A percentile compares a stretch with the other conserved stretches of the same genome.
Evolutionary conservation across 352 stramenopile genomes (phyloP).

Genomic region (Hyaloperonospora arabidopsidis): DNA sequence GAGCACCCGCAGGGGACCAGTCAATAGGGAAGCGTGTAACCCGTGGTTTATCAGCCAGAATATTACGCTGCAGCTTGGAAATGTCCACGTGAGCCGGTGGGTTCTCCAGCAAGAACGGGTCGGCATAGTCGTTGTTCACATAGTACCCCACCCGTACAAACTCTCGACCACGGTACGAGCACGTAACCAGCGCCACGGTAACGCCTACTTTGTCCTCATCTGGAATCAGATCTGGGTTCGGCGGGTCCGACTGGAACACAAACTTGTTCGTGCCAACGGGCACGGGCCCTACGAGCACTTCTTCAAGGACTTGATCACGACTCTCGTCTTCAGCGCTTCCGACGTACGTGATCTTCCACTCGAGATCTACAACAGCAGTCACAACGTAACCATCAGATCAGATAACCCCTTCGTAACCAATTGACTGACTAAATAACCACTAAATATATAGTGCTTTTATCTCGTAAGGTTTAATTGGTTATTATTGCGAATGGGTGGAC

Average conservation of each 20-base stretch:
- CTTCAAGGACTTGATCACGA: constrained; percentile 96
- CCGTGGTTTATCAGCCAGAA: constrained; percentile 95
- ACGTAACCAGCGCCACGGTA: constrained; percentile 97
- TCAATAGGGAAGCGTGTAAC: constrained; percentile 94
- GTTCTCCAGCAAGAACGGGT: constrained; percentile 82
- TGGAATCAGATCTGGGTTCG: constrained; percentile 88
- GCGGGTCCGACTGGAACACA: constrained; percentile 93
- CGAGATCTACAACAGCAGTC: constrained; percentile 77
- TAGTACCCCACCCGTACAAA: constrained; percentile 98
- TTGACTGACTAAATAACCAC: too few relatives aligned
- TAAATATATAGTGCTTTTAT: too few relatives aligned
- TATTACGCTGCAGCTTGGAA: constrained; percentile 91
- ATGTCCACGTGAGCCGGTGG: constrained; percentile 80
- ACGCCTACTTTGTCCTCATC: constrained; percentile 97
- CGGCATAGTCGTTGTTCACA: constrained; percentile 98
- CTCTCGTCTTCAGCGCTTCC: constrained; percentile 92
- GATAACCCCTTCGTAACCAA: too few relatives aligned
- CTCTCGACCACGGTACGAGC: constrained; percentile 94
- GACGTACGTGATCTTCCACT: constrained; percentile 99
- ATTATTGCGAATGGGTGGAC: too few relatives aligned
- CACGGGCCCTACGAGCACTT: constrained; percentile 97
- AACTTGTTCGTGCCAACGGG: constrained; percentile 98
- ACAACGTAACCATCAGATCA: too few relatives aligned
- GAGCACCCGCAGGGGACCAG: constrained; percentile 77
- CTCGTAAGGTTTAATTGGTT: too few relatives aligned